phyloP scores from a whole-genome alignment of 768 basidiomycete species.

The Calvatia gigantea region DNA sequence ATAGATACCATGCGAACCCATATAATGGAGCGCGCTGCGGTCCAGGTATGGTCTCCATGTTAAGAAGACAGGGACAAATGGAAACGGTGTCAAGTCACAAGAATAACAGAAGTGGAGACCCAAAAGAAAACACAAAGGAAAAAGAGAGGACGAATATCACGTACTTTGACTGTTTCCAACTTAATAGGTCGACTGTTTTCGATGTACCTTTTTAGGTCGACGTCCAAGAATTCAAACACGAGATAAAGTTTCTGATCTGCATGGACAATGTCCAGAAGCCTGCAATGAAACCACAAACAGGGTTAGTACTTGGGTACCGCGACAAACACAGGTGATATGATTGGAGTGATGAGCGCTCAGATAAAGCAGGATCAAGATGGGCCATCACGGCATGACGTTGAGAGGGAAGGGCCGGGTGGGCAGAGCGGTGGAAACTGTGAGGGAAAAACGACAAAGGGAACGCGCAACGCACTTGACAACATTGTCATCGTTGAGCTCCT shows the following conservation, averaged over 20 bases:
- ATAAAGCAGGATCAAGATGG: neutral
- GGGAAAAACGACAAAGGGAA: constrained; percentile 2
- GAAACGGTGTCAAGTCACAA: constrained; percentile 5
- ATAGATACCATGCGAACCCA: neutral
- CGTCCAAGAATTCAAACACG: constrained; percentile 96
- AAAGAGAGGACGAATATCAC: constrained; percentile 21
- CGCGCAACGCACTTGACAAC: constrained; percentile 72
- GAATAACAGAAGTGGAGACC: neutral
- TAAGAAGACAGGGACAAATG: constrained; percentile 1
- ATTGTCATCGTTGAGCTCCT: constrained; percentile 94
- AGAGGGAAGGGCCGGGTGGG: neutral
- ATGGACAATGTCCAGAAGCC: constrained; percentile 94
- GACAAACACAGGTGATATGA: constrained; percentile 4
- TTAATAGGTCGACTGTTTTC: constrained; percentile 84
- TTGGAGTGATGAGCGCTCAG: constrained; percentile 10
- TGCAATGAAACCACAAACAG: constrained; percentile 27
- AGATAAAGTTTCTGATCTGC: constrained; percentile 96
- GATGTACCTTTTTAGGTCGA: constrained; percentile 96
- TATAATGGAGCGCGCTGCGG: constrained; percentile 2
- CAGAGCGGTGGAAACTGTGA: constrained; percentile 2
- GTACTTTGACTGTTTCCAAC: constrained; percentile 76
- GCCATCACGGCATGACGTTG: neutral
- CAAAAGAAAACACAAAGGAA: neutral
- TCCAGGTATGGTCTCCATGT: neutral
- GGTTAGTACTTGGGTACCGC: neutral